Evolutionary conservation across 1,284 basidiomycete species (phyloP), one percentile per base, ranked within the genome.

Genomic region (Anthracocystis walkeri): DNA sequence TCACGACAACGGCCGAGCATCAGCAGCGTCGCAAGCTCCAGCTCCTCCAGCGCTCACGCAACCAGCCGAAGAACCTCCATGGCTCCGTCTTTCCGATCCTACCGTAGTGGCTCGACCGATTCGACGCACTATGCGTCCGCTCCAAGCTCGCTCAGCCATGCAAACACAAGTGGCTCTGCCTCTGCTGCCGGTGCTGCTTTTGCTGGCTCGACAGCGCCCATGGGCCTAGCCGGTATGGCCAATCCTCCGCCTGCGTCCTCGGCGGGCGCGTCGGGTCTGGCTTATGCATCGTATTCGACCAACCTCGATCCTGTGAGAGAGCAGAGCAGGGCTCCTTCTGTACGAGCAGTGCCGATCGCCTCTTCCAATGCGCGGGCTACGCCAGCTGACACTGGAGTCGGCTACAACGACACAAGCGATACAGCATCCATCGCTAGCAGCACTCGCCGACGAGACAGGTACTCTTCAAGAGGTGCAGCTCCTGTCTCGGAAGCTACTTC

Each of bases 381-480:
- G 23, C 50, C 40, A 3, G 7, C 41, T 4, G 54, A 60, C n/a
- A 41, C 35, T 7, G 10, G 23, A 7, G 11, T 21, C 6, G 40
- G 48, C 4, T 29, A 25, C 1, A 31, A 27, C 4, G 60, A 63
- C 11, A 45, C 51, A 11, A 48, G 41, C 21, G 60, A 68, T 10
- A 58, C 60, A 14, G 59, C 56, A 0, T 68, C 65, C 2, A 46
- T 63, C 11, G 55, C 65, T 3, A 63, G 59, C 44, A 63, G 60
- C 53, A 55, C 53, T 20, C 58, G 55, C 12, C 51, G 59, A 46
- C 33, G 60, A 25, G 20, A 44, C 10, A 27, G 46, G n/a, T 68
- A 68, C 46, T 68, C 59, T 7, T 49, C 65, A n/a, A 50, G 42
- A 58, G 65, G 65, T 18, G 65, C 65, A 18, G 50, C 56, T 18